Conservation (phyloP, 306 rosid species). For the Chamaecrista fasciculata region DNA sequence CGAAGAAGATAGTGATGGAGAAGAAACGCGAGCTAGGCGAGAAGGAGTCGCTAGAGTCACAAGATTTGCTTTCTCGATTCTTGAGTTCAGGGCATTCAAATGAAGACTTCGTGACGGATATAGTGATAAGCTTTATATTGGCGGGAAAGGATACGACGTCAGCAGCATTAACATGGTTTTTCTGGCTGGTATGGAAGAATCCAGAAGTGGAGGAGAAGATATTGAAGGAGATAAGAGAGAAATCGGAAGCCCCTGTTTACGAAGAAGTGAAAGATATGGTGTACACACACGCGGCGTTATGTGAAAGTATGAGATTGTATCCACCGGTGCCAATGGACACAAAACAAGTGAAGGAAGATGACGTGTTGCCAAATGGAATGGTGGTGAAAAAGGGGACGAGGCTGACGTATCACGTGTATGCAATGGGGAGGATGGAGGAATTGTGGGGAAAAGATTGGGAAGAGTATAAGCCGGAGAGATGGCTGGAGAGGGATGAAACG, state of each 20-base stretch:
- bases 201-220: slow-evolving; percentile 41
- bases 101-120: slow-evolving; percentile 46
- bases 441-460: slow-evolving; percentile 73
- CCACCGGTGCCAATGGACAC: slow-evolving; percentile 57
- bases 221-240: slow-evolving; percentile 32
- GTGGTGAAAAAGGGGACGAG: slow-evolving; percentile 55
- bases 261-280: slow-evolving; percentile 57
- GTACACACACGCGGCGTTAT: slow-evolving; percentile 62
- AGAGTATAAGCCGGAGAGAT: slow-evolving; percentile 60
- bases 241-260: slow-evolving; percentile 13
- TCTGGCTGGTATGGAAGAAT: slow-evolving; percentile 53
- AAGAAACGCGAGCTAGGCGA: slow-evolving; percentile 45
- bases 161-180: slow-evolving; percentile 60
- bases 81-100: slow-evolving; percentile 52
- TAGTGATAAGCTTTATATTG: slow-evolving; percentile 57
- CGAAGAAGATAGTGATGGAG: slow-evolving; percentile 33
- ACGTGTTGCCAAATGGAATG: slow-evolving; percentile 64
- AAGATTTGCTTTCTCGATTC: slow-evolving; percentile 52
- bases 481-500: slow-evolving; percentile 44
- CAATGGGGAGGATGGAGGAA: slow-evolving; percentile 58
- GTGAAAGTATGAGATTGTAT: slow-evolving; percentile 72
- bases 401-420: slow-evolving; percentile 52
- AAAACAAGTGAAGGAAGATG: slow-evolving; percentile 38
- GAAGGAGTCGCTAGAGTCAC: slow-evolving; percentile 28
- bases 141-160: slow-evolving; percentile 73